Base-by-base conservation (phyloP, 73 alveolate species). In the Tetrahymena malaccensis region DNA sequence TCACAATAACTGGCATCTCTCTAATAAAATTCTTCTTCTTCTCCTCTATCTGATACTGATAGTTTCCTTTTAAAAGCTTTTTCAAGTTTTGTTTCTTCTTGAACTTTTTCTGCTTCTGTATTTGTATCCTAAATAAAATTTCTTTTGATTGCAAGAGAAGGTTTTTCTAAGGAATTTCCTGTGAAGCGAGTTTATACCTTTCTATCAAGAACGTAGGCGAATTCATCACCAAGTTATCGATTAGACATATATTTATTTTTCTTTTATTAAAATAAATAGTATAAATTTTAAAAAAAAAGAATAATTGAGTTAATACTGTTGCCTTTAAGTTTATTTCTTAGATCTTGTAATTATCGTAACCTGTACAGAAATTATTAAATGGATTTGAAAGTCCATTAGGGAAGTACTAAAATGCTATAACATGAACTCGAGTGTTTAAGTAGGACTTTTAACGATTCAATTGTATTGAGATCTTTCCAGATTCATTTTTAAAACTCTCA, bases 91-190 rank as follows among this genome's bases (percentile, higher is more conserved):
- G 0, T 34, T 1, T n/a, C 58, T 25, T 37, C 12, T 33, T 34
- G 13, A 44, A 93, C 13, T 15, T 21, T 44, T 70, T 96, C 97
- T 11, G 70, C 25, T 93, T 96, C 96, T 4, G 84, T 85, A 31
- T 34, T 37, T 58, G 97, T 94, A 25, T 94, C 96, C 33, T 94
- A 43, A 12, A 97, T 94, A 31, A 84, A 94, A 35, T 57, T 34
- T 94, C 98, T 96, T 85, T 97, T 97, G 7, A 96, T 37, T 8
- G 96, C 55, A 0, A 97, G 55, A 38, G 85, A 93, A 8, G 98
- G 98, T 84, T 94, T 96, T 15, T 95, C 98, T 43, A 97, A 96
- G 58, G 98, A 94, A 93, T 97, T 97, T 6, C 98, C 98, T 33
- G 96, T 93, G 43, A 70, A 96, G 50, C 97, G 95, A 57, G 96